A percentile compares a stretch with the other conserved stretches of the same genome.
Conservation (phyloP, 768 basidiomycete species). For the Pulveroboletus sp. region DNA sequence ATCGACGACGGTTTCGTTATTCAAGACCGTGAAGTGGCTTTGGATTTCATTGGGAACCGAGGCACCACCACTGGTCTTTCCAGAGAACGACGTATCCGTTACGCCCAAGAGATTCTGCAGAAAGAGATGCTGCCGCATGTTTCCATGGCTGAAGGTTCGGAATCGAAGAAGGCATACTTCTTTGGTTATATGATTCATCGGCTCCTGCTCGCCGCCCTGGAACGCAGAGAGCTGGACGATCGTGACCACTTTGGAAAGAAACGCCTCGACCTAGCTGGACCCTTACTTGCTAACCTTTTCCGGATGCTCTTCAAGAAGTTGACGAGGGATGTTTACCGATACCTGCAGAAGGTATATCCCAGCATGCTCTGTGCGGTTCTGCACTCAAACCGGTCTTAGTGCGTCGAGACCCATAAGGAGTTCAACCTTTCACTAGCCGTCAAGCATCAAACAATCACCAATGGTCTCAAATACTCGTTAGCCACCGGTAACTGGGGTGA, state of each 20-base stretch:
- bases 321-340: slow-evolving; percentile 94
- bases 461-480: slow-evolving; percentile 95
- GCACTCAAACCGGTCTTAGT: slow-evolving; percentile 45
- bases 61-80: slow-evolving; percentile 92
- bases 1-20: slow-evolving; percentile 98
- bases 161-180: slow-evolving; percentile 98
- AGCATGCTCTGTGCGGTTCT: not conserved
- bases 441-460: slow-evolving; percentile 95
- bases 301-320: slow-evolving; percentile 96
- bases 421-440: slow-evolving; percentile 90
- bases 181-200: slow-evolving; percentile 99
- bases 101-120: slow-evolving; percentile 96
- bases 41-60: slow-evolving; percentile 98
- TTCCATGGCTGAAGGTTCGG: slow-evolving; percentile 91
- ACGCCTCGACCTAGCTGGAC: slow-evolving; percentile 92
- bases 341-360: slow-evolving; percentile 82
- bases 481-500: slow-evolving; percentile 99
- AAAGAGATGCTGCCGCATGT: slow-evolving; percentile 99
- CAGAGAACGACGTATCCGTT: slow-evolving; percentile 88
- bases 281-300: slow-evolving; percentile 93
- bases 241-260: slow-evolving; percentile 99
- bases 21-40: slow-evolving; percentile 93
- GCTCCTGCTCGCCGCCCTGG: slow-evolving; percentile 86
- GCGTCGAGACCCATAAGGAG: slow-evolving; percentile 93
- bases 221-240: slow-evolving; percentile 94